phyloP scores from a whole-genome alignment of 2,329 filamentous ascomycete species.

The Claviceps capensis region DNA sequence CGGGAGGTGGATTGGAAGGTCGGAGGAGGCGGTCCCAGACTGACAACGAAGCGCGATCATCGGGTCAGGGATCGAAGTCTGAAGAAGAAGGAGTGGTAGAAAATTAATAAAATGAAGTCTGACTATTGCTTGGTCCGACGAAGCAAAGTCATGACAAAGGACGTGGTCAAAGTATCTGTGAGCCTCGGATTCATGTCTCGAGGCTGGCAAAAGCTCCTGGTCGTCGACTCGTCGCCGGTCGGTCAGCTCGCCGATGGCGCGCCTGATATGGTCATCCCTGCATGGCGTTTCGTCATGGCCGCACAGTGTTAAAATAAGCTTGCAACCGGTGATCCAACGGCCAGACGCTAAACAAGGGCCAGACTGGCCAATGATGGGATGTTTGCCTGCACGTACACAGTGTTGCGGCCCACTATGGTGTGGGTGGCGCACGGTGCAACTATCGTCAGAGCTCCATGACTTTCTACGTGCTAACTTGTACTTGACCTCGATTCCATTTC shows the following conservation, averaged over 20 bases:
- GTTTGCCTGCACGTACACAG: not conserved
- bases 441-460: not conserved
- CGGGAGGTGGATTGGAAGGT: not conserved
- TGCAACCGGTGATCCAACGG: not conserved
- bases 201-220: not conserved
- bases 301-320: not conserved
- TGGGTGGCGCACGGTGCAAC: not conserved
- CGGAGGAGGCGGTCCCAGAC: not conserved
- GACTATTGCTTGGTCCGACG: not conserved
- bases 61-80: not conserved
- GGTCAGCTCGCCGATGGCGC: not conserved
- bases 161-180: not conserved
- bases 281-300: not conserved
- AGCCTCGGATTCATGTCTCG: not conserved
- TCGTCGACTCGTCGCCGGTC: not conserved
- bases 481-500: not conserved
- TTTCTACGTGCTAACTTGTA: not conserved
- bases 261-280: not conserved
- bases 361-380: not conserved
- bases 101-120: not conserved
- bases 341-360: not conserved
- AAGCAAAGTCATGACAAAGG: not conserved
- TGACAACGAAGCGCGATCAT: slow-evolving; percentile 1
- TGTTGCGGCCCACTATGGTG: not conserved
- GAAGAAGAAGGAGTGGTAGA: not conserved